These are phyloP conservation scores for Calonectria honghensis DNA, from an alignment of 2,329 filamentous ascomycete genomes.

Conservation along the genomic window DNA sequence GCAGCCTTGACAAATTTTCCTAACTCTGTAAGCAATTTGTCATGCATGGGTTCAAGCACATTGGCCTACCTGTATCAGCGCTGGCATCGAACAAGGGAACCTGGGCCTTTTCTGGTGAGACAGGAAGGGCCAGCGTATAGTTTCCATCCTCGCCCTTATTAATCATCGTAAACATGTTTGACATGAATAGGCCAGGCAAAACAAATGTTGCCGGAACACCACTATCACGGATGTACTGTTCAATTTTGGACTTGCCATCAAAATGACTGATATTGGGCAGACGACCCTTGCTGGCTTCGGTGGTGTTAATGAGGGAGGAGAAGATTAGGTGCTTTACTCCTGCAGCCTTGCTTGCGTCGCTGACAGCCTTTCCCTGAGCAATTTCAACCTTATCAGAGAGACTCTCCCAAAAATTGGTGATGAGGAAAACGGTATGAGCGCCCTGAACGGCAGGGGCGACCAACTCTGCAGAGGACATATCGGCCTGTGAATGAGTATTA, in stretches of 20 bases:
- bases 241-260: conserved; percentile 73
- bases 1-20: conserved; percentile 61
- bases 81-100: conserved; percentile 62
- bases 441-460: conserved; percentile 62
- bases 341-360: conserved; percentile 65
- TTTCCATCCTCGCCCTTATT: conserved; percentile 55
- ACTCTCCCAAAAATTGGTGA: conserved; percentile 63
- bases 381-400: conserved; percentile 59
- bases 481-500: conserved; percentile 58
- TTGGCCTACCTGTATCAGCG: conserved; percentile 63
- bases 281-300: conserved; percentile 60
- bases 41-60: fast-evolving
- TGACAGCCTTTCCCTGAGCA: conserved; percentile 66
- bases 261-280: conserved; percentile 68
- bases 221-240: conserved; percentile 71
- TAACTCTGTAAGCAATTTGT: conserved; percentile 22
- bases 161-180: conserved; percentile 62
- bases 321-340: conserved; percentile 68
- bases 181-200: conserved; percentile 72
- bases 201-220: conserved; percentile 71
- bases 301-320: conserved; percentile 65
- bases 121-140: conserved; percentile 55
- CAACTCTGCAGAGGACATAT: conserved; percentile 62
- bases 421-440: conserved; percentile 65
- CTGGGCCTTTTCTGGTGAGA: conserved; percentile 56